Evolutionary conservation across 768 basidiomycete species (phyloP).

Genomic region (Pleurotus pulmonarius): DNA sequence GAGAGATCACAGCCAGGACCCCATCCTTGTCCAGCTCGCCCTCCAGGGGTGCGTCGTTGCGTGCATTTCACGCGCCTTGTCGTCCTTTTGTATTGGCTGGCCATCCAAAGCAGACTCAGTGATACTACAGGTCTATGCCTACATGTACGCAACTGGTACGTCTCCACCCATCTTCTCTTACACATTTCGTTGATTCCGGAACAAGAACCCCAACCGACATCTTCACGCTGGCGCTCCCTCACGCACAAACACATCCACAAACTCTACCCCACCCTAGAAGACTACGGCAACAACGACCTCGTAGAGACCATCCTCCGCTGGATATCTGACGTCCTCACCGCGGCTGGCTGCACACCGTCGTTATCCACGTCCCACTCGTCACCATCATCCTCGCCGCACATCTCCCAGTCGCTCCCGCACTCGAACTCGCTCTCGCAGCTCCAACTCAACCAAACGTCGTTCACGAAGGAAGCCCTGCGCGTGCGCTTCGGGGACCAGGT

Average conservation of each 20-base stretch:
- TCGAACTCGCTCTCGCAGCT: background rate
- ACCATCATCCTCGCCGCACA: slow-evolving; percentile 18
- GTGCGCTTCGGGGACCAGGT: slow-evolving; percentile 57
- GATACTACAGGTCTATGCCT: slow-evolving; percentile 56
- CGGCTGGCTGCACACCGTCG: slow-evolving; percentile 54
- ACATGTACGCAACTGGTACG: slow-evolving; percentile 53
- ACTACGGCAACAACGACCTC: slow-evolving; percentile 68
- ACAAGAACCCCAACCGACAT: slow-evolving; percentile 72
- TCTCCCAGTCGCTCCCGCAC: slow-evolving; percentile 15
- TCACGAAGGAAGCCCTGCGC: slow-evolving; percentile 31
- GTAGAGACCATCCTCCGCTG: slow-evolving; percentile 73
- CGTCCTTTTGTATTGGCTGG: slow-evolving; percentile 72
- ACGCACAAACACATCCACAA: slow-evolving; percentile 67
- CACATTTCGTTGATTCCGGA: slow-evolving; percentile 2
- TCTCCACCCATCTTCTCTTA: slow-evolving; percentile 4
- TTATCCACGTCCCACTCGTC: slow-evolving; percentile 32
- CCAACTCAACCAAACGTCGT: background rate
- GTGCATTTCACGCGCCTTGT: slow-evolving; percentile 63
- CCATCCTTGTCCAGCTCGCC: slow-evolving; percentile 72
- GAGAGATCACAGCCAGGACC: slow-evolving; percentile 71
- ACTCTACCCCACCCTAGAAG: slow-evolving; percentile 61
- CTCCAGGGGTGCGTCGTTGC: slow-evolving; percentile 68
- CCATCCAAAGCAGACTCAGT: slow-evolving; percentile 67
- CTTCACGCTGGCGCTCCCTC: slow-evolving; percentile 73
- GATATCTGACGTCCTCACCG: slow-evolving; percentile 62